These are phyloP conservation scores for Botrytis pseudocinerea DNA, from an alignment of 2,329 filamentous ascomycete genomes.

Conservation along the genomic window DNA sequence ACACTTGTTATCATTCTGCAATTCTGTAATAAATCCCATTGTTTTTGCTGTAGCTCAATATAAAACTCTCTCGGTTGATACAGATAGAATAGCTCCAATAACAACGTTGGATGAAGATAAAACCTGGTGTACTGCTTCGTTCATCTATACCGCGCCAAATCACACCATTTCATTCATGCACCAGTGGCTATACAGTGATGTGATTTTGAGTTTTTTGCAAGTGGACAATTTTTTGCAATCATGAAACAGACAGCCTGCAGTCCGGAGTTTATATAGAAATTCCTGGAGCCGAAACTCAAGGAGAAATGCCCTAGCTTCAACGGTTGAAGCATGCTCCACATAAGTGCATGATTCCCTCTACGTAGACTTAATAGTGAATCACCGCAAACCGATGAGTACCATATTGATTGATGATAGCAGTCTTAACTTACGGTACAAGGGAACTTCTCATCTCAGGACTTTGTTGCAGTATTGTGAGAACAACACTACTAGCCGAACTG, in stretches of 20 bases:
- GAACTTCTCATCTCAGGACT: too few species aligned
- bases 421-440: too few species aligned
- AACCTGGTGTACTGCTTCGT: fast-evolving
- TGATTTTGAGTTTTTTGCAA: neutral
- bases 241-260: neutral
- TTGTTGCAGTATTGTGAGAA: fast-evolving
- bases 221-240: neutral
- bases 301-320: neutral
- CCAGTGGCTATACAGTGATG: neutral
- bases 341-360: neutral
- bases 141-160: neutral
- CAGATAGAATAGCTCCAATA: fast-evolving
- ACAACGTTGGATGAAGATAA: neutral
- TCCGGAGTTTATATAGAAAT: neutral
- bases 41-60: neutral
- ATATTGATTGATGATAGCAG: neutral
- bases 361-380: neutral
- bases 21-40: neutral
- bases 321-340: neutral
- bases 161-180: neutral
- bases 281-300: fast-evolving
- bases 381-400: neutral
- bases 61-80: fast-evolving
- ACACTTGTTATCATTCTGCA: neutral
- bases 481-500: too few species aligned